These are phyloP conservation scores for Carex scoparia DNA, from an alignment of 176 grass and related monocot genomes.

Conservation along the genomic window DNA sequence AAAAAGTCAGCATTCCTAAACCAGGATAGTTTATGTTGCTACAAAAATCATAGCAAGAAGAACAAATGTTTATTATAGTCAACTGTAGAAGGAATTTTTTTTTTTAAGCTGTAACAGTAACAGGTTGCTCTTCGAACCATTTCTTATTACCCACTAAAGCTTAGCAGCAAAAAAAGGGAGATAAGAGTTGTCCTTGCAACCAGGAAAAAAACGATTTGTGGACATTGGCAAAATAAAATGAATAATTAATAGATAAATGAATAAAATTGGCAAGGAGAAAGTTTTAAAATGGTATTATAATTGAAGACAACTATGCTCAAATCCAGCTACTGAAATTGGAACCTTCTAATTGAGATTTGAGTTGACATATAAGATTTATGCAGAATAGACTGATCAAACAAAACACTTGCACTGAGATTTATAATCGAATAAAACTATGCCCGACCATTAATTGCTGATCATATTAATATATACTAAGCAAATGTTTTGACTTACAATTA, in stretches of 20 bases:
- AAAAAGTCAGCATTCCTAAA: neutral
- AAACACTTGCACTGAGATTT: conserved; percentile 22
- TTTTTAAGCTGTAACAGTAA: neutral
- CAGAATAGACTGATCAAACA: neutral
- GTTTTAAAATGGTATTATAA: neutral
- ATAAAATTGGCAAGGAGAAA: neutral
- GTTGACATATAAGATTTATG: neutral
- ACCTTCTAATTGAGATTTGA: neutral
- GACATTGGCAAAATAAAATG: neutral
- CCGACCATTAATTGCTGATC: conserved; percentile 8
- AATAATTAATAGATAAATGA: neutral
- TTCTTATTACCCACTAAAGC: neutral
- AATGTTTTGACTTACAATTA: conserved; percentile 57
- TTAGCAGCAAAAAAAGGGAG: neutral
- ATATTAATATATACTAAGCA: neutral
- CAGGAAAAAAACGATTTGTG: neutral
- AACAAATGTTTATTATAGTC: neutral
- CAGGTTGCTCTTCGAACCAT: neutral
- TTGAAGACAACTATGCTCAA: no score
- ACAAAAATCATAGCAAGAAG: neutral
- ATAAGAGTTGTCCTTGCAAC: neutral
- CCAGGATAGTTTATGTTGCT: neutral
- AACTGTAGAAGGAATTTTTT: neutral
- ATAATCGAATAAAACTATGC: conserved; percentile 22
- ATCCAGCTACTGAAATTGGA: neutral